Base-by-base conservation (phyloP, 371 early-diverging fungal genomes). In the Basidiobolus meristosporus region DNA sequence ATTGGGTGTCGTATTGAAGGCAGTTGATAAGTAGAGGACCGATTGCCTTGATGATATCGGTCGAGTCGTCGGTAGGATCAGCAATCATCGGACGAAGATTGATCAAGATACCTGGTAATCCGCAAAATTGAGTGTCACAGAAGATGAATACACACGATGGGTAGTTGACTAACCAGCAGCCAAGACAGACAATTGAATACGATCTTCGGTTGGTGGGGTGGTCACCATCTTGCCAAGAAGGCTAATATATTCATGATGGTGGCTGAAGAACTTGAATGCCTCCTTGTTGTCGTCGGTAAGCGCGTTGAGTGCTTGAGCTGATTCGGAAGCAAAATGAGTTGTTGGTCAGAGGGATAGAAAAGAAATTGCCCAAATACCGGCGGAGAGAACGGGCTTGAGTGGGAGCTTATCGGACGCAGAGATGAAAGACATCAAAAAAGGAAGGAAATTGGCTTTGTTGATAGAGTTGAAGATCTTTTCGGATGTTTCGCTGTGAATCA, bases 231-330 rank as follows among this genome's bases (percentile, higher is more conserved):
- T 26, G 9, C 26, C 26, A 9, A 26, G 26, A 9, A 26, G 26
- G 26, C 26, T 26, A 9, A 26, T 26, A 26, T 26, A 26, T 26
- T 26, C 26, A 9, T 26, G 26, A 9, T 26, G 26, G 26, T 26
- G 26, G 9, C 26, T 9, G 9, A 26, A 26, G 26, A 26, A 26
- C 26, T 26, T 26, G 26, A 26, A 26, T 26, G 26, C 26, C 7
- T 70, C 68, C 7, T 60, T 56, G 52, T 87, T 86, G 17, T 78
- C 76, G 28, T 89, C 89, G 0, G 85, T 78, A 29, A 90, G 52
- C 1, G 82, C 82, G 45, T 79, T 76, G 26, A 90, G 66, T 39
- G 78, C 78, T 61, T 87, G 88, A 3, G 74, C 81, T 70, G 50
- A 22, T 26, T 26, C 26, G 36, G 28, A n/a, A 36, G 11, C 32